These are phyloP conservation scores for Mollisiaceae sp. DNA, from an alignment of 2,329 filamentous ascomycete genomes.

Conservation along the genomic window DNA sequence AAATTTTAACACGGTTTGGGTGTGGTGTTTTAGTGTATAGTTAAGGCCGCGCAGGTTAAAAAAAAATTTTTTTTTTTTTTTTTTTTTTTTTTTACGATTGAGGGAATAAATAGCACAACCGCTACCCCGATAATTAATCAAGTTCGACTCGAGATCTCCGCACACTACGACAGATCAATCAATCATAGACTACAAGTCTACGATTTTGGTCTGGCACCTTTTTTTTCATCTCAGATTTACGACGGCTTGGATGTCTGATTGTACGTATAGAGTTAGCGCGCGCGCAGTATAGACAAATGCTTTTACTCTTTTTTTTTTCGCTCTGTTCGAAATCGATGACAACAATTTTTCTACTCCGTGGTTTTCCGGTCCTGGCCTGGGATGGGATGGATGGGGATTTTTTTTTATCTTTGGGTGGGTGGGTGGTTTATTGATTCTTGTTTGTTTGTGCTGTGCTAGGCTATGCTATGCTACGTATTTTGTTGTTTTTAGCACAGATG, in stretches of 20 bases:
- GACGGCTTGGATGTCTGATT: constrained; percentile 7
- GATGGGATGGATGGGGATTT: background rate
- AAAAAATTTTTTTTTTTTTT: too few relatives aligned
- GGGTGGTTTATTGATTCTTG: too few relatives aligned
- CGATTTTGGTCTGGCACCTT: background rate
- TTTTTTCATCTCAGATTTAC: background rate
- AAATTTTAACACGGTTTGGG: too few relatives aligned
- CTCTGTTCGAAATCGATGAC: constrained; percentile 7
- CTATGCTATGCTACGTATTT: background rate
- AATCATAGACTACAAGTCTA: background rate
- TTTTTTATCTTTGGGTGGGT: background rate
- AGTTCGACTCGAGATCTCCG: constrained; percentile 3
- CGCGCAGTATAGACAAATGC: constrained; percentile 37
- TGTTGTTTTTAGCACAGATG: too few relatives aligned
- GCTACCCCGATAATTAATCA: background rate
- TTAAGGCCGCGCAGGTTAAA: too few relatives aligned
- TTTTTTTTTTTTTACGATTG: too few relatives aligned
- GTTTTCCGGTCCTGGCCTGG: background rate
- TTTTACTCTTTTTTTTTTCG: constrained; percentile 22
- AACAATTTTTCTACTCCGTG: background rate
- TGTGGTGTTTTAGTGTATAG: too few relatives aligned
- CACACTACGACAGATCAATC: background rate
- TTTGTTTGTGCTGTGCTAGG: too few relatives aligned
- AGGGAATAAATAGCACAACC: too few relatives aligned
- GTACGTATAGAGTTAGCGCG: constrained; percentile 35